Evolutionary conservation across 306 rosid species (phyloP).

Genomic region (Begonia fuchsioides): DNA sequence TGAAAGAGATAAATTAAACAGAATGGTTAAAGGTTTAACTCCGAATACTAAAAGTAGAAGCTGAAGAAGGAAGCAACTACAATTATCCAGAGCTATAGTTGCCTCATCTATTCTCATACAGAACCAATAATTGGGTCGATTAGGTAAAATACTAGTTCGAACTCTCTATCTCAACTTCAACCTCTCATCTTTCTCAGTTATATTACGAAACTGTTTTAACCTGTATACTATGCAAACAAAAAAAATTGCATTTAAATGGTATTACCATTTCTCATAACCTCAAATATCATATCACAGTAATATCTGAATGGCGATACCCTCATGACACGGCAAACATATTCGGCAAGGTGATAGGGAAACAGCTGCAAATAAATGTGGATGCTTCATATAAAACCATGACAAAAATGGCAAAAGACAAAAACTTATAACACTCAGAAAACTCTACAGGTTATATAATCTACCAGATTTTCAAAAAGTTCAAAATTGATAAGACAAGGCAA

Average conservation of each 20-base stretch:
- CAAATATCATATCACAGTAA: slow-evolving; percentile 88
- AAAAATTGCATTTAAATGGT: background rate
- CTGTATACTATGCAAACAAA: background rate
- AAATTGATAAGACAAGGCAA: no score
- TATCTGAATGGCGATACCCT: slow-evolving; percentile 89
- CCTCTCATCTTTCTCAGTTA: no score
- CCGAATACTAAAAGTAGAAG: background rate
- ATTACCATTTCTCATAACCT: slow-evolving; percentile 91
- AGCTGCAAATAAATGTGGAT: slow-evolving; percentile 49
- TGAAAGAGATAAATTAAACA: slow-evolving; percentile 32
- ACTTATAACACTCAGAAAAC: no score
- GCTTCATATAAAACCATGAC: slow-evolving; percentile 18
- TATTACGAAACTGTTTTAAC: background rate
- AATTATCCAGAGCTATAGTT: no score
- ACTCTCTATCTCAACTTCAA: no score
- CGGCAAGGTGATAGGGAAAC: slow-evolving; percentile 86
- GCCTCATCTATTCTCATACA: no score
- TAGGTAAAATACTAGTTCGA: no score
- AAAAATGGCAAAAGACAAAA: slow-evolving; percentile 8
- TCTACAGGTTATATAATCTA: no score
- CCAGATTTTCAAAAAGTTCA: no score
- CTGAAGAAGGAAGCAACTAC: slow-evolving; percentile 1
- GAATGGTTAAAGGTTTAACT: slow-evolving; percentile 4
- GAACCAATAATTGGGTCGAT: no score
- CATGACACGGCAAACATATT: slow-evolving; percentile 85